Conservation (phyloP, 78 protist genomes). For the Dictyostelium capitatum region DNA sequence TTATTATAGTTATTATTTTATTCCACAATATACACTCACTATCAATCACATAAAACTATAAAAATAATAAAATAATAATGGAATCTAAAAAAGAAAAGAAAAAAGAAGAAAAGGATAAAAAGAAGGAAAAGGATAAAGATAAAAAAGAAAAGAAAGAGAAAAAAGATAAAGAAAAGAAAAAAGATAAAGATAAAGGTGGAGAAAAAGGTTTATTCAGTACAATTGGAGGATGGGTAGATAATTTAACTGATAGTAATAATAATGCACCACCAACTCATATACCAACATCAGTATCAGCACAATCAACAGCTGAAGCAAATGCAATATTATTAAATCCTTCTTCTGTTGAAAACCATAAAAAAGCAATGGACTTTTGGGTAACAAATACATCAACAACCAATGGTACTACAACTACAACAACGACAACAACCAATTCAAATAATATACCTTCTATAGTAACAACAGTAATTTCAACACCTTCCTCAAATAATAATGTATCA, state of each 20-base stretch:
- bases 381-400: conserved; percentile 14
- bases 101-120: neutral
- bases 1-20: too few relatives aligned
- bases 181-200: neutral
- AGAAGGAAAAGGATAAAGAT: neutral
- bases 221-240: neutral
- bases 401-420: neutral
- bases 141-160: neutral
- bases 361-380: conserved; percentile 65
- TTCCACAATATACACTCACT: too few relatives aligned
- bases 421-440: neutral
- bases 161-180: neutral
- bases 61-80: neutral
- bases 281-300: neutral
- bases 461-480: neutral
- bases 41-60: too few relatives aligned
- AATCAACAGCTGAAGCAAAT: neutral
- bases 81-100: neutral
- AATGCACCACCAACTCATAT: neutral
- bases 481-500: neutral
- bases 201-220: conserved; percentile 3
- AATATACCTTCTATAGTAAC: neutral
- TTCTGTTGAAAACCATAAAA: conserved; percentile 48
- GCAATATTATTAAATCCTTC: neutral
- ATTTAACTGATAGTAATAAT: neutral